Conservation (phyloP, 495 filamentous ascomycete genomes). For the Penicillium pulvis region DNA sequence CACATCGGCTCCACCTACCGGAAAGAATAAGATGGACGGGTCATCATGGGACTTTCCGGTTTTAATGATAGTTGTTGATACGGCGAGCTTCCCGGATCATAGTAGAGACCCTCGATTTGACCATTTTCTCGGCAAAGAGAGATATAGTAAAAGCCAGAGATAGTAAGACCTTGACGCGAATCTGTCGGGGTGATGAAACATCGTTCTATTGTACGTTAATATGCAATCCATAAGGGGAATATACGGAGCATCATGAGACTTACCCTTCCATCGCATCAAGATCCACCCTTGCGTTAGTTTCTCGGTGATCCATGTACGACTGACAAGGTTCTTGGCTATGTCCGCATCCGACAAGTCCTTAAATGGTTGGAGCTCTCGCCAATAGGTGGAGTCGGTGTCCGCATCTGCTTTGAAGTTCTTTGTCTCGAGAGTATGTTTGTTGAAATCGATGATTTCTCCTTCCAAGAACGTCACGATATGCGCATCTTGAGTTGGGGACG, state of each 20-base stretch:
- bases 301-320: constrained; percentile 55
- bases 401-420: constrained; percentile 64
- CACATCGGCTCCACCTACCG: constrained; percentile 27
- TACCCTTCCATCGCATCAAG: constrained; percentile 79
- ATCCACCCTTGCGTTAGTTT: constrained; percentile 62
- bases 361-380: constrained; percentile 71
- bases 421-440: constrained; percentile 66
- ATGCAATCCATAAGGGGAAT: not conserved
- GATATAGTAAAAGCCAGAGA: constrained; percentile 77
- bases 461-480: constrained; percentile 74
- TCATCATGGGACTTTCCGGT: constrained; percentile 49
- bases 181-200: constrained; percentile 69
- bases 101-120: constrained; percentile 69
- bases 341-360: constrained; percentile 57
- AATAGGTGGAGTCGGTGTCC: constrained; percentile 67
- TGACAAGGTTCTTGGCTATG: constrained; percentile 60
- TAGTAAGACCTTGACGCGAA: constrained; percentile 63
- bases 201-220: constrained; percentile 51
- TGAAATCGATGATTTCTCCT: constrained; percentile 78
- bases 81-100: constrained; percentile 70
- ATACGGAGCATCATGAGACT: constrained; percentile 14
- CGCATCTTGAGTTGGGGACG: constrained; percentile 54
- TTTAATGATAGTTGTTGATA: constrained; percentile 68
- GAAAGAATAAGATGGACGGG: constrained; percentile 43
- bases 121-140: constrained; percentile 63